Evolutionary conservation across 805 yeast genomes (phyloP), one percentile per base, ranked within the genome.

Genomic region (Starmerella stigmatis): DNA sequence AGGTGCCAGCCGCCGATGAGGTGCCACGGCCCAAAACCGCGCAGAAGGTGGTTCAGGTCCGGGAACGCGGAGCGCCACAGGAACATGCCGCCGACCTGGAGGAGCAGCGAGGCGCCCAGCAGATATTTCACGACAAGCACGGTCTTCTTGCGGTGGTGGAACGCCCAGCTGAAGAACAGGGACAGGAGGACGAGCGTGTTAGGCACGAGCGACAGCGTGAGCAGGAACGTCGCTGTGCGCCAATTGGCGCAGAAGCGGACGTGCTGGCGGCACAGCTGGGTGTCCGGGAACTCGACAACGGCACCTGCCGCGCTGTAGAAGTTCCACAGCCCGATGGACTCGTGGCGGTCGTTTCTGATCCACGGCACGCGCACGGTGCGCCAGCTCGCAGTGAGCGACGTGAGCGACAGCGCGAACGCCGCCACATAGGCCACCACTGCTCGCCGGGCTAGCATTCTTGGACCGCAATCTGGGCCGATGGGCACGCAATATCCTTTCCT

Each of bases 241-340:
- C 64, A 60, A 9, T 46, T 46, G 3, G 57, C 60, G 41, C 64
- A 60, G 43, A 59, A 57, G 12, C 46, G 42, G 23, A 44, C 21
- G 48, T 60, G 37, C 19, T 20, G 20, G 16, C 29, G 5, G 44
- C 53, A 50, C 41, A 58, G 34, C 26, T 47, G 33, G 15, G 29
- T 29, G 16, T 47, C 42, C 8, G 64, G 64, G 34, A 60, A 60
- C 27, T 46, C 44, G 4, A 33, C 45, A 19, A 48, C 40, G 4
- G 40, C 29, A 4, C 40, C 40, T 4, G 30, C 5, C 12, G 40
- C 40, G 17, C 37, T 25, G 15, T 33, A 33, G 16, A 23, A 25
- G 15, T 46, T 32, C 27, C 46, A 40, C 12, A 56, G 45, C n/a
- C 49, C 47, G 11, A 54, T 42, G 16, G 11, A 6, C 13, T 49